Base-by-base conservation (phyloP, 805 yeast species). In the Kodamaea lidongshanica region DNA sequence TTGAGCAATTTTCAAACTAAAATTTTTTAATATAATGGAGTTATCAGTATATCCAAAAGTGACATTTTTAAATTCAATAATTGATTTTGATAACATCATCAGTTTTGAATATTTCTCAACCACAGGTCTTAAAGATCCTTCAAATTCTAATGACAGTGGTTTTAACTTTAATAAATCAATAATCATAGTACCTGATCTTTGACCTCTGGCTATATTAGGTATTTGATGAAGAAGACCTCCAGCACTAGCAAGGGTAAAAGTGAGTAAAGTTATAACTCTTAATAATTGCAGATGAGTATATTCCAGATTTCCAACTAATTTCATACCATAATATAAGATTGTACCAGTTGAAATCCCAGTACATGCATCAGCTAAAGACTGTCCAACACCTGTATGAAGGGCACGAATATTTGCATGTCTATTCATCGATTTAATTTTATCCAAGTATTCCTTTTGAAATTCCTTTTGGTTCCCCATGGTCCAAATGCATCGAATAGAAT, bases 121-220 rank as follows among this genome's bases (percentile, higher is more conserved):
- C 21, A 4, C 9, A 4, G 72, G 70, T 6, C 39, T 47, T 5
- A 39, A 18, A 8, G 27, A 28, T 0, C 78, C 77, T 8, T 34
- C 38, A 1, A 43, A 44, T 38, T 72, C 77, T 16, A 52, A 40
- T 3, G 42, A 33, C 28, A 64, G 61, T 10, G 58, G 52, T 4
- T 44, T 40, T 13, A 61, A 34, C 1, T 50, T 45, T 16, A 70
- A 35, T 3, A 80, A 44, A 12, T 56, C 52, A 32, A 71, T 56
- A 1, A 80, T 54, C 28, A 44, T 46, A 2, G 72, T 65, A 0
- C 79, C 85, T 7, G 84, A 85, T 43, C 88, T 59, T 46, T 84
- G 79, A 1, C 95, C 95, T 35, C 87, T 71, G 12, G 80, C 71
- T 3, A 87, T 68, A 37, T 79, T 83, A 0, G 97, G 95, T n/a